These are phyloP conservation scores for Trichophyton benhamiae DNA, from an alignment of 2,329 filamentous ascomycete species.

Conservation along the genomic window DNA sequence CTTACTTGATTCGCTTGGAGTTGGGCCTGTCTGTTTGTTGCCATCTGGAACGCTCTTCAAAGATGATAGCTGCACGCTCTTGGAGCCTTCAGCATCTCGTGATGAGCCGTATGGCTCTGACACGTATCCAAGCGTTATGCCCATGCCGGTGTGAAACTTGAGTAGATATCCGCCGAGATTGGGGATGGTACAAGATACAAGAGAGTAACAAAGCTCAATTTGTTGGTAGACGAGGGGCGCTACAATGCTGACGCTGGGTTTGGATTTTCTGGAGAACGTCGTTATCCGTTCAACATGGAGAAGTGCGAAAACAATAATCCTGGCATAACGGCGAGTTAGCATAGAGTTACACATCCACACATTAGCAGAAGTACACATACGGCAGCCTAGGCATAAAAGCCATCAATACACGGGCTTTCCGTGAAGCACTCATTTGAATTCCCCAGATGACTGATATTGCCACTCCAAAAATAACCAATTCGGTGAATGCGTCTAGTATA, in stretches of 20 bases:
- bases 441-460: neutral
- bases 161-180: neutral
- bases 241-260: neutral
- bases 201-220: neutral
- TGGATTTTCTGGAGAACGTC: neutral
- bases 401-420: neutral
- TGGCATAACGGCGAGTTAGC: neutral
- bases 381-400: neutral
- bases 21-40: neutral
- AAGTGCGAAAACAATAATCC: neutral
- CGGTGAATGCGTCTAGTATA: neutral
- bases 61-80: neutral
- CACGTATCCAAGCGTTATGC: neutral
- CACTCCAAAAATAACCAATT: neutral
- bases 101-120: neutral
- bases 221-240: neutral
- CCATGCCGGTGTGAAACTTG: slow-evolving; percentile 1
- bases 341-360: neutral
- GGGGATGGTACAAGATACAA: neutral
- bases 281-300: neutral
- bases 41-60: neutral
- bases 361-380: neutral
- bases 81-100: neutral
- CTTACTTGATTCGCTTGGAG: neutral
- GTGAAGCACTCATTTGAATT: neutral